These are phyloP conservation scores for Leccinum broughii DNA, from an alignment of 768 basidiomycete species.

Conservation along the genomic window DNA sequence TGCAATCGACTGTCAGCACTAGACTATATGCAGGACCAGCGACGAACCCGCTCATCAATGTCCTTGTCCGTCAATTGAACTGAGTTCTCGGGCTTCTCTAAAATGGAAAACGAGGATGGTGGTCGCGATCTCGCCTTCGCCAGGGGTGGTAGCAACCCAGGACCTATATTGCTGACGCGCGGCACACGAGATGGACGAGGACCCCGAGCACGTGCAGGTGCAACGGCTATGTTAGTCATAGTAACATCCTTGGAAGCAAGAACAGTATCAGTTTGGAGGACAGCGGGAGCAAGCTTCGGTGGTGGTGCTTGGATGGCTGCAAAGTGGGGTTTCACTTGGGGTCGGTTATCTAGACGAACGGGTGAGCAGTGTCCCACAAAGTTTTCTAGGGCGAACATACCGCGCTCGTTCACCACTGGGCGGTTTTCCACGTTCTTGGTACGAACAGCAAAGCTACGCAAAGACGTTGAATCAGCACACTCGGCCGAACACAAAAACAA, in stretches of 20 bases:
- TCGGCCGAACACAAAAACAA: not conserved
- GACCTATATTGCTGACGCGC: slow-evolving; percentile 32
- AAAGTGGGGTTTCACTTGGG: slow-evolving; percentile 60
- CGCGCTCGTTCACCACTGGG: slow-evolving; percentile 74
- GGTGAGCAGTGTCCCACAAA: not conserved
- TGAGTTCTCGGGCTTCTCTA: slow-evolving; percentile 16
- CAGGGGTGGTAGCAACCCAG: slow-evolving; percentile 25
- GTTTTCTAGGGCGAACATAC: slow-evolving; percentile 37
- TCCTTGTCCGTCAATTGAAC: slow-evolving; percentile 60
- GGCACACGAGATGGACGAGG: slow-evolving; percentile 35
- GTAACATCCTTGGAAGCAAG: slow-evolving; percentile 12
- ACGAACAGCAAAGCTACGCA: slow-evolving; percentile 69
- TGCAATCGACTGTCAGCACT: not conserved
- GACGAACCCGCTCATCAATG: slow-evolving; percentile 65
- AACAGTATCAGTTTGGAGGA: slow-evolving; percentile 45
- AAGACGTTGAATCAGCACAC: not conserved
- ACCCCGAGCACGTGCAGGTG: slow-evolving; percentile 22
- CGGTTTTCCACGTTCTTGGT: slow-evolving; percentile 88
- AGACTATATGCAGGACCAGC: not conserved
- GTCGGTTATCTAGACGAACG: slow-evolving; percentile 51
- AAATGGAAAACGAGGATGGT: slow-evolving; percentile 12
- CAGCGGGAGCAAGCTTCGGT: slow-evolving; percentile 45
- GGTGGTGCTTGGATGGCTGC: slow-evolving; percentile 56
- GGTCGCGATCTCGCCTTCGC: slow-evolving; percentile 23
- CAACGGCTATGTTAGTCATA: slow-evolving; percentile 9